Conservation (phyloP, 2,329 filamentous ascomycete genomes). For the Rhexocercosporidium sp. region DNA sequence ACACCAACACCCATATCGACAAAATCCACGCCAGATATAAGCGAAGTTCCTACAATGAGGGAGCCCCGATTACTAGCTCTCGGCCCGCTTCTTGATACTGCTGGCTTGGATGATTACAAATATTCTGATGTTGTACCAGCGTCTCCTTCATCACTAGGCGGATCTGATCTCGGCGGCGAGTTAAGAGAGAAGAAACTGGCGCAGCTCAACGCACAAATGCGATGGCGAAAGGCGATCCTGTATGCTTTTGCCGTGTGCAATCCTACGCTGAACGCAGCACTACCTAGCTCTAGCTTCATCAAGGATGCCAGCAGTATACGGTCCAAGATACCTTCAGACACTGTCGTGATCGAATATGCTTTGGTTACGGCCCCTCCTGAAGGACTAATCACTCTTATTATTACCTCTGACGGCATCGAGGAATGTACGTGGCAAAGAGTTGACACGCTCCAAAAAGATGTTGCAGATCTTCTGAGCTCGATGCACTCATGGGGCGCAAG, state of each 20-base stretch:
- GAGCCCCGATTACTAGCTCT: constrained; percentile 7
- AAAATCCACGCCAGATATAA: neutral
- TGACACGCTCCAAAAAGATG: neutral
- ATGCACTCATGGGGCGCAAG: constrained; percentile 3
- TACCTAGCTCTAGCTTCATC: constrained; percentile 9
- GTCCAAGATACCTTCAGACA: constrained; percentile 3
- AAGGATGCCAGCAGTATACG: constrained; percentile 10
- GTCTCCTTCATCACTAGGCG: constrained; percentile 7
- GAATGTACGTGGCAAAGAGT: constrained; percentile 13
- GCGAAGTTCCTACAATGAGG: neutral
- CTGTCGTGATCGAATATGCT: constrained; percentile 11
- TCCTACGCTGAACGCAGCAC: constrained; percentile 8
- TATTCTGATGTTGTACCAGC: neutral
- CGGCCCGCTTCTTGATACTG: constrained; percentile 8
- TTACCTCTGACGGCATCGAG: constrained; percentile 10
- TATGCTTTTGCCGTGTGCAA: constrained; percentile 10
- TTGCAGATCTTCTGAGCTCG: constrained; percentile 1
- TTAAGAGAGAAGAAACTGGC: neutral
- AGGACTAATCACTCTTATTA: constrained; percentile 10
- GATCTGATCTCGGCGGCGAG: constrained; percentile 9
- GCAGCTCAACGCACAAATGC: constrained; percentile 1
- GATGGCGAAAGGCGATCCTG: constrained; percentile 9
- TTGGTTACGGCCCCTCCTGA: constrained; percentile 3
- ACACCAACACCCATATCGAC: neutral
- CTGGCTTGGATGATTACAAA: constrained; percentile 12